Base-by-base conservation (phyloP, 139 green algal genomes). In the Zygnema cylindricum region DNA sequence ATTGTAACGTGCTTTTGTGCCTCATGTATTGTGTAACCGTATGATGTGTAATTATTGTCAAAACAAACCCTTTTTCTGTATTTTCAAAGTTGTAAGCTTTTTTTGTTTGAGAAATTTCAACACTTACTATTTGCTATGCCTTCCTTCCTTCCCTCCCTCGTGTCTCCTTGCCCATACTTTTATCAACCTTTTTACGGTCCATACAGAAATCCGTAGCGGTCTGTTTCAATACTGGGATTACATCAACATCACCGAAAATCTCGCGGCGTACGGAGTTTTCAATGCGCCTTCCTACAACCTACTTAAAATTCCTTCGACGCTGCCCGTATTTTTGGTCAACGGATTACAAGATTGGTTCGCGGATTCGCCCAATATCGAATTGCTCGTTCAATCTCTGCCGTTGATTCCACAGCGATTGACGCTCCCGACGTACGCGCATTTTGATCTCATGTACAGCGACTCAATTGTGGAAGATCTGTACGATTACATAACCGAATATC, bases 381-480 rank as follows among this genome's bases (percentile, higher is more conserved):
- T 7, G 16, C 38, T 79, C 11, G 71, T 79, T 43, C 7, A 43
- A 7, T 43, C 36, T 3, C 71, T 79, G 7, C 7, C 16, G 71
- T 43, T 25, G 11, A n/a, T 16, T 79, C 71, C 36, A 3, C 7
- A 7, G 11, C 49, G 49, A 7, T 43, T 79, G 36, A 41, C 7
- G 7, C 36, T 79, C 16, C 71, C 71, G 21, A 79, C 7, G 7
- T 79, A 79, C 21, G 71, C 71, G 36, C 71, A 79, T 43, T 43
- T 79, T 41, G 71, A 79, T 43, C 38, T 79, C 36, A 79, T 79
- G 71, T 79, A 40, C 71, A 79, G 71, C 16, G 71, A 79, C 71
- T 40, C 7, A 7, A 43, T 79, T 11, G 36, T 54, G 36, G 21
- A 79, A 40, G 71, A 79, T 43, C 11, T 79, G 7, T 43, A 79